These are phyloP conservation scores for Rhodotorula glutinis DNA, from an alignment of 1,284 basidiomycete species.

Conservation along the genomic window DNA sequence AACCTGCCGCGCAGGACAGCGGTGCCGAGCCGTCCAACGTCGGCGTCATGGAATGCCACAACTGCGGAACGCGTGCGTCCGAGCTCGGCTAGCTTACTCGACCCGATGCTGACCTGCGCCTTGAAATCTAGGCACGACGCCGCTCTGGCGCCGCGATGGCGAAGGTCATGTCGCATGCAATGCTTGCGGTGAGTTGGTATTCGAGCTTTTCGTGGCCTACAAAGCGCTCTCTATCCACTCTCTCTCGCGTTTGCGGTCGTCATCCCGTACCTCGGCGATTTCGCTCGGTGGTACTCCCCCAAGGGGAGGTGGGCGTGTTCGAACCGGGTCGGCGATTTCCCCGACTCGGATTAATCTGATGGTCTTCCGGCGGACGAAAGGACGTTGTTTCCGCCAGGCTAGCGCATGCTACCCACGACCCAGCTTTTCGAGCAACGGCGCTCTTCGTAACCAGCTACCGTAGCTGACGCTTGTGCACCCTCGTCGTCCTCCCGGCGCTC, in stretches of 20 bases:
- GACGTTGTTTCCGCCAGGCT: too few relatives aligned
- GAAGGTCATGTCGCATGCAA: slow-evolving; percentile 84
- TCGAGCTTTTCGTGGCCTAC: slow-evolving; percentile 51
- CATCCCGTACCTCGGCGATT: too few relatives aligned
- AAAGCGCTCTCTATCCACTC: too few relatives aligned
- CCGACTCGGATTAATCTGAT: not conserved
- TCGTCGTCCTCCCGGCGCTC: too few relatives aligned
- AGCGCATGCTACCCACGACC: too few relatives aligned
- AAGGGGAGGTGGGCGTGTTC: too few relatives aligned
- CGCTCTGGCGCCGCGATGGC: slow-evolving; percentile 88
- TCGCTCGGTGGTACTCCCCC: too few relatives aligned
- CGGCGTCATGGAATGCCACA: slow-evolving; percentile 43
- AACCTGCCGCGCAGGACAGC: not conserved
- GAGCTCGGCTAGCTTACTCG: not conserved
- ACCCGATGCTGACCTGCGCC: too few relatives aligned
- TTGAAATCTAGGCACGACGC: slow-evolving; percentile 61
- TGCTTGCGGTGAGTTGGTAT: slow-evolving; percentile 69
- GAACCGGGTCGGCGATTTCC: not conserved
- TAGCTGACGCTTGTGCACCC: not conserved
- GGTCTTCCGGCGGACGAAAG: too few relatives aligned
- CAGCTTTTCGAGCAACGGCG: too few relatives aligned
- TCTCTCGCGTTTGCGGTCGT: too few relatives aligned
- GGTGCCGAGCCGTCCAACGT: slow-evolving; percentile 15
- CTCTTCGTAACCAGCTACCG: not conserved
- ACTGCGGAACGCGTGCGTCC: slow-evolving; percentile 42